Evolutionary conservation across 2,329 filamentous ascomycete genomes (phyloP), one percentile per base, ranked within the genome.

Genomic region (Elsinoe ampelina): DNA sequence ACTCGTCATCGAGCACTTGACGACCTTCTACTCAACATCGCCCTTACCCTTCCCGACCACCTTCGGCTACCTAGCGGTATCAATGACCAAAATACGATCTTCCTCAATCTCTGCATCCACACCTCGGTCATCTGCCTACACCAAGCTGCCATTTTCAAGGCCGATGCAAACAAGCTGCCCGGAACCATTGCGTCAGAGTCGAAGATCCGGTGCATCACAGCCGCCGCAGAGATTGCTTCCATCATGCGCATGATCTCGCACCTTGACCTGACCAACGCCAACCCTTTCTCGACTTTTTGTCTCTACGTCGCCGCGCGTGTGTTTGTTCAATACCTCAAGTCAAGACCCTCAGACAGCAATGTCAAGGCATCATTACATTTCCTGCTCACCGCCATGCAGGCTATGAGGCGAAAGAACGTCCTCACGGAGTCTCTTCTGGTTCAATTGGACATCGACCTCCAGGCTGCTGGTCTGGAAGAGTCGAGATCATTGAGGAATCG

Each of bases 41-140:
- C 88, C 0, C 79, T 97, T 15, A 86, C 85, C 39, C 76, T 97
- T n/a, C 92, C 93, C 0, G 78, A 81, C 34, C 79, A 87, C 61
- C 78, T 97, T 32, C 89, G 92, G 63, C 75, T 97, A 32, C 90
- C 93, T 0, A 73, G 75, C 13, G 89, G 89, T 0, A 73, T 95
- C 34, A 74, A 77, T 13, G 86, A 91, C 65, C 80, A 90, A 2
- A 97, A 96, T 61, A 83, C 92, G 55, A 83, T 97, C 3, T 97
- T 96, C 68, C 83, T 87, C 58, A 97, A 97, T 65, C 95, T 98
- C 89, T 90, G 88, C 67, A 89, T 98, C 32, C 91, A 97, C 68
- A 95, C 93, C 0, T 95, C 91, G 1, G 90, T 89, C 1, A 97
- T 98, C 55, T 97, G 92, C 69, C 76, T 98, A n/a, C 93, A 98